Conservation (phyloP, 1,284 basidiomycete species). For the Boletus coffeatus region DNA sequence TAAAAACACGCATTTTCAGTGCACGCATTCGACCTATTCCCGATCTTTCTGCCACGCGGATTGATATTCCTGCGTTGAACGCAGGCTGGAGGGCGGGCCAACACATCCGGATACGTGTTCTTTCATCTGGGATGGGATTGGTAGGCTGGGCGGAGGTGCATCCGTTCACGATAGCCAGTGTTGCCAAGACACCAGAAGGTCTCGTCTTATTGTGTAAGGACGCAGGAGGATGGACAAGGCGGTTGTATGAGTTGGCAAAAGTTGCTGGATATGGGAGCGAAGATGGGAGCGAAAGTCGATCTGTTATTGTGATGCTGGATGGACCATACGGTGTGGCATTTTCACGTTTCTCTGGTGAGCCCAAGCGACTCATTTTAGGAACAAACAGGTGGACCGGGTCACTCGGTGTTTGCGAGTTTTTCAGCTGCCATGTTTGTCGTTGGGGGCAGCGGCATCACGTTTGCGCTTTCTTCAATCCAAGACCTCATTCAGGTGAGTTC, state of each 20-base stretch:
- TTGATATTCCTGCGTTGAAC: constrained; percentile 58
- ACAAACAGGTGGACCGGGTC: constrained; percentile 52
- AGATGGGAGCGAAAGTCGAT: constrained; percentile 33
- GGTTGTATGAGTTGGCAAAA: constrained; percentile 44
- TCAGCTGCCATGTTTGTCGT: constrained; percentile 65
- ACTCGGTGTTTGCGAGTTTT: constrained; percentile 57
- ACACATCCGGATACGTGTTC: constrained; percentile 71
- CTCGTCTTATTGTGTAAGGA: constrained; percentile 64
- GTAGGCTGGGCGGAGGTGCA: constrained; percentile 64
- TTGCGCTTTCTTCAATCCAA: constrained; percentile 56
- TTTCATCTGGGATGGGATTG: constrained; percentile 52
- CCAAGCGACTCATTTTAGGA: background rate
- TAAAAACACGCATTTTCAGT: constrained; percentile 57
- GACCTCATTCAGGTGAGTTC: constrained; percentile 54
- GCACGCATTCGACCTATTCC: constrained; percentile 54
- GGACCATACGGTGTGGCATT: constrained; percentile 60
- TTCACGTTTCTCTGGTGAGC: background rate
- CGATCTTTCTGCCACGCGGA: constrained; percentile 52
- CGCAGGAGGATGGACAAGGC: constrained; percentile 59
- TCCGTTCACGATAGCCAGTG: constrained; percentile 74
- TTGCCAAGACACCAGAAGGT: constrained; percentile 41
- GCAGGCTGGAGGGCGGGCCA: constrained; percentile 82
- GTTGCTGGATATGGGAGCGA: constrained; percentile 40
- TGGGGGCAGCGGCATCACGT: constrained; percentile 74
- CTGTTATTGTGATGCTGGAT: constrained; percentile 58